Conservation (phyloP, 2,329 filamentous ascomycete genomes). For the Trichoderma sp. region DNA sequence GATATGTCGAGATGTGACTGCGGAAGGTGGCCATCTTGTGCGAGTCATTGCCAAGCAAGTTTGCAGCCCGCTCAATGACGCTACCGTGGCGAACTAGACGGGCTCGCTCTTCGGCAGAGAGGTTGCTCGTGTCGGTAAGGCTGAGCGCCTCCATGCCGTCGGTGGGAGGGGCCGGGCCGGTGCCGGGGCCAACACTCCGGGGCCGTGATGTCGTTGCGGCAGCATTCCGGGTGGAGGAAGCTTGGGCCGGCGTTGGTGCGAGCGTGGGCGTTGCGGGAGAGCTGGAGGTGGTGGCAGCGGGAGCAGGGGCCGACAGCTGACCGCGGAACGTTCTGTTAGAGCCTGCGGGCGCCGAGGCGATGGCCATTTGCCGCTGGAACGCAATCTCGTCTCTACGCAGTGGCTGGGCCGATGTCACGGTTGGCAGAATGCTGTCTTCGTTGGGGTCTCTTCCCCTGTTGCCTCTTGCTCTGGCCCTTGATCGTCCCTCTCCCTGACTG, state of each 20-base stretch:
- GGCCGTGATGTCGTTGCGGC: constrained; percentile 16
- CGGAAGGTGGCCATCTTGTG: constrained; percentile 79
- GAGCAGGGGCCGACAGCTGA: constrained; percentile 62
- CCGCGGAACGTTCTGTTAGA: constrained; percentile 82
- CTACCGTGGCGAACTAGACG: constrained; percentile 77
- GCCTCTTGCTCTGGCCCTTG: constrained; percentile 42
- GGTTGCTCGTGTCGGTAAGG: constrained; percentile 52
- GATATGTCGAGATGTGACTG: constrained; percentile 75
- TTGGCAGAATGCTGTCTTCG: constrained; percentile 69
- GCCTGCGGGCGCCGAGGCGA: constrained; percentile 82
- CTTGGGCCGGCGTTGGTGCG: constrained; percentile 31
- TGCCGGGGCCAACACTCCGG: constrained; percentile 29
- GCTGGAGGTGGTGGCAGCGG: constrained; percentile 31
- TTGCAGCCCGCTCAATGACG: constrained; percentile 82
- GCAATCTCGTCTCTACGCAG: constrained; percentile 85
- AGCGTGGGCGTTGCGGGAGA: constrained; percentile 34
- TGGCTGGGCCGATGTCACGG: constrained; percentile 68
- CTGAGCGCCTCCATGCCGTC: constrained; percentile 54
- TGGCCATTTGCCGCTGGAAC: constrained; percentile 87
- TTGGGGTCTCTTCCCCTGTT: constrained; percentile 82
- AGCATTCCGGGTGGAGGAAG: constrained; percentile 25
- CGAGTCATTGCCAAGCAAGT: constrained; percentile 75
- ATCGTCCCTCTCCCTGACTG: constrained; percentile 42
- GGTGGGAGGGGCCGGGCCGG: constrained; percentile 33
- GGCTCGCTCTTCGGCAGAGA: constrained; percentile 78